Evolutionary conservation across 2,329 filamentous ascomycete genomes (phyloP).

Genomic region (Neofusicoccum kwambonambiense): DNA sequence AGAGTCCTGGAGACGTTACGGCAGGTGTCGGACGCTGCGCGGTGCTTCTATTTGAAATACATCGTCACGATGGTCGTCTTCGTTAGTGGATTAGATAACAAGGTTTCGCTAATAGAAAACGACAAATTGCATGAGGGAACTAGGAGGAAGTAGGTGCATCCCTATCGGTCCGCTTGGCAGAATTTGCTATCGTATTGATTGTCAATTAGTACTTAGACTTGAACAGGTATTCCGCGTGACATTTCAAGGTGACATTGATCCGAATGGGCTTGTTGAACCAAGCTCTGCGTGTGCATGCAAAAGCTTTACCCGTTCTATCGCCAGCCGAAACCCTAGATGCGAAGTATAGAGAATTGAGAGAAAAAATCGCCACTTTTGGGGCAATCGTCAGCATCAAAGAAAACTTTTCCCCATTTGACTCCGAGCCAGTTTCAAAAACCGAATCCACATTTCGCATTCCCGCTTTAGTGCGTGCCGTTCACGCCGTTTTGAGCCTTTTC

Average conservation of each 20-base stretch:
- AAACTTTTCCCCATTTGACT: conserved; percentile 11
- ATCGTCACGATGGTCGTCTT: background rate
- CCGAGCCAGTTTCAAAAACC: conserved; percentile 5
- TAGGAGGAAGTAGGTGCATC: background rate
- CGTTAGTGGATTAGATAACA: background rate
- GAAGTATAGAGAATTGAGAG: background rate
- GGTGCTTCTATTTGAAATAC: background rate
- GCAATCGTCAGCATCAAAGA: background rate
- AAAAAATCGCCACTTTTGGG: background rate
- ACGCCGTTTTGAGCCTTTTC: conserved; percentile 30
- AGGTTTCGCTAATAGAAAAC: background rate
- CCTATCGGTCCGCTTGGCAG: background rate
- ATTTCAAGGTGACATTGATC: background rate
- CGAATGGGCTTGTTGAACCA: background rate
- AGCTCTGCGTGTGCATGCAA: background rate
- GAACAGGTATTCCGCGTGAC: background rate
- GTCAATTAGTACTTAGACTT: background rate
- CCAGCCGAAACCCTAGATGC: conserved; percentile 5
- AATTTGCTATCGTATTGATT: background rate
- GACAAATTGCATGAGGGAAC: background rate
- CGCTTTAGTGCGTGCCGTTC: conserved; percentile 10
- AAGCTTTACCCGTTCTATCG: background rate
- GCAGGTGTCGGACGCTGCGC: background rate
- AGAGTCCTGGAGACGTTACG: background rate
- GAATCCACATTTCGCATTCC: background rate